Conservation (phyloP, 805 yeast genomes). For the Cephaloascus fragrans region DNA sequence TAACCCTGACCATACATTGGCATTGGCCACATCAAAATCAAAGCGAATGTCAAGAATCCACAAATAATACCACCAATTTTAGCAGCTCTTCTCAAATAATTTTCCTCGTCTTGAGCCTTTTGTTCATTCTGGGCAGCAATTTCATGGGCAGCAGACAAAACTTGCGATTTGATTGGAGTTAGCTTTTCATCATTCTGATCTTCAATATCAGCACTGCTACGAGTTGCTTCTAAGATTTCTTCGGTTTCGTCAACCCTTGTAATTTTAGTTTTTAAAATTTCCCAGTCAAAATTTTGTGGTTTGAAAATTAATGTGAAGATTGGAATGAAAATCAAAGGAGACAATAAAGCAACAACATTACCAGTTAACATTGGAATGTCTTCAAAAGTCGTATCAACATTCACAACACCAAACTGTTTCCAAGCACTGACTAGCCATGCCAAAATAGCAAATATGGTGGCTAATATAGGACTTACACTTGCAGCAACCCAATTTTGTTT, state of each 20-base stretch:
- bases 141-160: conserved; percentile 27
- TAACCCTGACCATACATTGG: conserved; percentile 84
- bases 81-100: conserved; percentile 43
- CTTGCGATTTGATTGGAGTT: conserved; percentile 24
- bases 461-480: conserved; percentile 65
- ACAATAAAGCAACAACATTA: conserved; percentile 69
- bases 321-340: conserved; percentile 63
- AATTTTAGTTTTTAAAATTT: conserved; percentile 41
- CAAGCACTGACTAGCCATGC: conserved; percentile 36
- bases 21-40: conserved; percentile 83
- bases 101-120: conserved; percentile 37
- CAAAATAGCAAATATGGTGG: conserved; percentile 64
- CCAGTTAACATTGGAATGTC: conserved; percentile 89
- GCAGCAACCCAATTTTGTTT: conserved; percentile 66
- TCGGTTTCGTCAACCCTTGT: conserved; percentile 64
- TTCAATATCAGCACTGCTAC: not conserved
- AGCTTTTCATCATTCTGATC: conserved; percentile 3
- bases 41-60: conserved; percentile 46
- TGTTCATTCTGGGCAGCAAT: conserved; percentile 17
- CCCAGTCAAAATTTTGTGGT: conserved; percentile 71
- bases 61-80: conserved; percentile 55
- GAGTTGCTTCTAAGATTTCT: conserved; percentile 39
- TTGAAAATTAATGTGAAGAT: conserved; percentile 53
- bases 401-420: conserved; percentile 19
- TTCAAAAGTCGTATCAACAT: conserved; percentile 45